A percentile compares a stretch with the other conserved stretches of the same genome.
Conservation (phyloP, 2,329 filamentous ascomycete genomes). For the Fusarium caatingaense region DNA sequence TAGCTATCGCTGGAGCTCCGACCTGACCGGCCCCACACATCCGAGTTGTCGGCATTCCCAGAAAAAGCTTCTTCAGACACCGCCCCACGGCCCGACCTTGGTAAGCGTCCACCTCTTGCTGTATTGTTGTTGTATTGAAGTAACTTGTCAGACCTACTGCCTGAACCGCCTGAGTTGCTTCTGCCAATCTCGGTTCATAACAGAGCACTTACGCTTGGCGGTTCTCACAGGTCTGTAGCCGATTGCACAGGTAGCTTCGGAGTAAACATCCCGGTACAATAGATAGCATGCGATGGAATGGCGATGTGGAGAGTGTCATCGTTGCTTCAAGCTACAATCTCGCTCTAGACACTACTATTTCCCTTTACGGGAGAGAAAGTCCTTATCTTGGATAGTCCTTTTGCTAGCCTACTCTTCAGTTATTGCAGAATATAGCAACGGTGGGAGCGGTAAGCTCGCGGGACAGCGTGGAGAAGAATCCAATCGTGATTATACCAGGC, state of each 20-base stretch:
- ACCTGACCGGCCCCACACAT: conserved; percentile 1
- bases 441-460: not conserved
- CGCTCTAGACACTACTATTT: not conserved
- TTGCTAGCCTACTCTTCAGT: no score
- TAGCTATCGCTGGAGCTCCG: not conserved
- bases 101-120: not conserved
- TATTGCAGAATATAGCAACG: not conserved
- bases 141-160: not conserved
- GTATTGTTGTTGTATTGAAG: not conserved
- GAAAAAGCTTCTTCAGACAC: not conserved
- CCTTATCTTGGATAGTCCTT: not conserved
- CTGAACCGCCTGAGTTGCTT: not conserved
- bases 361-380: not conserved
- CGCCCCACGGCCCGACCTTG: not conserved
- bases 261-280: not conserved
- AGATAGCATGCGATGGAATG: not conserved
- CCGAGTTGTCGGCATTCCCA: not conserved
- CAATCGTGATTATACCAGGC: not conserved
- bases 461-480: not conserved
- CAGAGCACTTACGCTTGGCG: not conserved
- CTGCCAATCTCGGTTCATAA: not conserved
- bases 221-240: not conserved
- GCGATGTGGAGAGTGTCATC: not conserved
- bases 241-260: not conserved
- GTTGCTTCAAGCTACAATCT: not conserved